Percentiles rank a stretch among this genome's conserved stretches.
These are phyloP conservation scores for Lentinus brumalis DNA, from an alignment of 768 basidiomycete genomes.

Conservation along the genomic window DNA sequence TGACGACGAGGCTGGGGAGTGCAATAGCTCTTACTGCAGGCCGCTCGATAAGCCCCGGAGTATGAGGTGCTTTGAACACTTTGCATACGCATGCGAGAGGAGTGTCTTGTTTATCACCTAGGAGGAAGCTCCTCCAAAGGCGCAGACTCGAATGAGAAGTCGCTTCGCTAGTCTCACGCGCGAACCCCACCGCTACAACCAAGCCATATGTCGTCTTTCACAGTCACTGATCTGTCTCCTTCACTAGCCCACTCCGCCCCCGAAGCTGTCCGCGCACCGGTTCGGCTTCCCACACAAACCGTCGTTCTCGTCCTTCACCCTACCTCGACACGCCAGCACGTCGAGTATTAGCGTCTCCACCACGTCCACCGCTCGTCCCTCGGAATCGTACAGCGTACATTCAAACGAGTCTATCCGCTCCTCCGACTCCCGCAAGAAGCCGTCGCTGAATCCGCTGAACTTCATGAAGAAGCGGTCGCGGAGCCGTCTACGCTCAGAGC, in stretches of 20 bases:
- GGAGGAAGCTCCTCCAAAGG: no score
- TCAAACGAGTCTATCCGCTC: conserved; percentile 27
- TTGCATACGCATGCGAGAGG: no score
- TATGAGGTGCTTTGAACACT: no score
- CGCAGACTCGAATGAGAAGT: no score
- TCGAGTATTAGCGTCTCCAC: conserved; percentile 25
- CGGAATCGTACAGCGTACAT: conserved; percentile 27
- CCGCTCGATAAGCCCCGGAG: no score
- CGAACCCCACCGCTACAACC: no score
- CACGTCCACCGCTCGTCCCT: conserved; percentile 20
- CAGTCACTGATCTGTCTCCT: no score
- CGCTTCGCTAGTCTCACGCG: no score
- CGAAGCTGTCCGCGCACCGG: conserved; percentile 34
- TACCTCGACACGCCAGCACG: conserved; percentile 36
- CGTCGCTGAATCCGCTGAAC: conserved; percentile 45
- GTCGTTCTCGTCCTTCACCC: conserved; percentile 44
- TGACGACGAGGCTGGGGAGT: no score
- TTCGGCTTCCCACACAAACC: conserved; percentile 44
- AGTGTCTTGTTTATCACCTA: no score
- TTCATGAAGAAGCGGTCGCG: conserved; percentile 45
- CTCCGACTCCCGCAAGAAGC: conserved; percentile 50
- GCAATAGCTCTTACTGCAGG: no score
- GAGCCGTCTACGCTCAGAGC: conserved; percentile 41
- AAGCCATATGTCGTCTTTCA: no score
- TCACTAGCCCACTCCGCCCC: conserved; percentile 45